Evolutionary conservation across 441 rosid species (phyloP), one percentile per base, ranked within the genome.

Genomic region (Erysimum pusillum): DNA sequence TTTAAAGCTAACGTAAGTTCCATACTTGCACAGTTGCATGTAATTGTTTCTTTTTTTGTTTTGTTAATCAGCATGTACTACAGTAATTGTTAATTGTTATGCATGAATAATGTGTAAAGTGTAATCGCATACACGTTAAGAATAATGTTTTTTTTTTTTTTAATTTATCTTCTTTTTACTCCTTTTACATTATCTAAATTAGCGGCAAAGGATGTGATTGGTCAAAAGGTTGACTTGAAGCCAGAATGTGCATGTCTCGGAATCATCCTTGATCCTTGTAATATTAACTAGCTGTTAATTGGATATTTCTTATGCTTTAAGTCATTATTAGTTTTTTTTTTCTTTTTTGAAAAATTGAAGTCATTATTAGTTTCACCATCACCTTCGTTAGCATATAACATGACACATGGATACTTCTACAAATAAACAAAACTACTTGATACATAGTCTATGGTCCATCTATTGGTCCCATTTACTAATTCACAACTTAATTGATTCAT

Each of bases 381-480:
- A 58, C 22, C 2, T 57, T 67, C 60, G 60, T 65, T 36, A n/a
- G 36, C 63, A 39, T 67, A 60, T 51, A 68, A 68, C 57, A 75
- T 14, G 64, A 63, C 79, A 67, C 74, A 49, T 22, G 28, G n/a
- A 36, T 46, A 12, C 15, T 45, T 25, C 10, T 56, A 22, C 12
- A 60, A 52, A 69, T 20, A 60, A 60, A 18, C 31, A 60, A 41
- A 59, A 59, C 36, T 49, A 39, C 49, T 15, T 49, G 25, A 17
- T 59, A 45, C 39, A 69, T 49, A 45, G 61, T 32, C 32, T 62
- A 31, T n/a, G 67, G 36, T 49, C 62, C 63, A 42, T 54, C 62
- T 68, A 34, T 51, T 61, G 64, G 58, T 42, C 49, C 70, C 64
- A 69, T 68, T 68, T 74, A 49, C 48, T 52, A 60, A 52, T 42